Conservation (phyloP, 345 rosid genomes). For the Conringia planisiliqua region DNA sequence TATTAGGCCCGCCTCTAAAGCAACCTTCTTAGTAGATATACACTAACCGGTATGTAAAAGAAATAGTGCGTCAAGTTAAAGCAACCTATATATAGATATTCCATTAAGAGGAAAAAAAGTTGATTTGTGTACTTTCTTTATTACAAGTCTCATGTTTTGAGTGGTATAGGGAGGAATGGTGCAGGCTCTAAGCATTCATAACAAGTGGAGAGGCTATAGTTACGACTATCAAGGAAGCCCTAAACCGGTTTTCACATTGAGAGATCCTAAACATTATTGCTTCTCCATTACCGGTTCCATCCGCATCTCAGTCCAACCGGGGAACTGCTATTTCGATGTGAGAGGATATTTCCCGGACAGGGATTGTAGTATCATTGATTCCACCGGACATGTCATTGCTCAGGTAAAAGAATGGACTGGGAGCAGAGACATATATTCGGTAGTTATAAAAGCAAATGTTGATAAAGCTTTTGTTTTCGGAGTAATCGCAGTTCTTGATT, state of each 20-base stretch:
- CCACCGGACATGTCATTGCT: slow-evolving; percentile 48
- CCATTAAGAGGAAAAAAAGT: background rate
- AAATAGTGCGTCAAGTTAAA: slow-evolving; percentile 6
- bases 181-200: slow-evolving; percentile 60
- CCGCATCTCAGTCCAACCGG: slow-evolving; percentile 42
- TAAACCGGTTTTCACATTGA: slow-evolving; percentile 60
- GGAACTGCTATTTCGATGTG: slow-evolving; percentile 47
- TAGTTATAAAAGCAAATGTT: slow-evolving; percentile 45
- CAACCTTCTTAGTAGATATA: background rate
- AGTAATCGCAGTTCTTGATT: slow-evolving; percentile 66
- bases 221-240: slow-evolving; percentile 58
- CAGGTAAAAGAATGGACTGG: slow-evolving; percentile 48
- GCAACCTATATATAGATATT: background rate
- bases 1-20: too few relatives aligned
- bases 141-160: background rate
- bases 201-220: slow-evolving; percentile 71
- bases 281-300: slow-evolving; percentile 39
- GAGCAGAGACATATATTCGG: slow-evolving; percentile 62
- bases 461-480: slow-evolving; percentile 82
- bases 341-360: slow-evolving; percentile 67
- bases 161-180: slow-evolving; percentile 55
- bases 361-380: slow-evolving; percentile 54
- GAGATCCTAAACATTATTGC: slow-evolving; percentile 54
- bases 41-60: background rate
- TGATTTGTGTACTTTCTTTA: background rate